A percentile compares a stretch with the other conserved stretches of the same genome.
Evolutionary conservation across 2,329 filamentous ascomycete species (phyloP).

Genomic region (Ceratocystis smalleyi): DNA sequence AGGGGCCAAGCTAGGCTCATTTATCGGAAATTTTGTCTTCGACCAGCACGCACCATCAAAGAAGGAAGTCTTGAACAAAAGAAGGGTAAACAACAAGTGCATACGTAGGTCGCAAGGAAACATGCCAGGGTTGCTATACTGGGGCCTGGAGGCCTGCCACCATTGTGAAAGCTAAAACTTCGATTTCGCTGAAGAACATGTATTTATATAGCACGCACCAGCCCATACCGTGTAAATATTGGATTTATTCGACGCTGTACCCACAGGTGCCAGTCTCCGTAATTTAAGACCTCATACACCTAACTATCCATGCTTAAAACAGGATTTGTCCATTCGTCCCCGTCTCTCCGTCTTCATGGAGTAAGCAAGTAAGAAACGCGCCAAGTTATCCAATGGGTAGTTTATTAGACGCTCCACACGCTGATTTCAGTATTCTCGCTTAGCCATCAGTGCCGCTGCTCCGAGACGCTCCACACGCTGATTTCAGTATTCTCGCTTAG

Average conservation of each 20-base stretch:
- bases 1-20: neutral
- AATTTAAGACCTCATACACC: slow-evolving; percentile 3
- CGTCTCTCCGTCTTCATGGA: neutral
- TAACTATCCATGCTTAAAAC: neutral
- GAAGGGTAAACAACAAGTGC: neutral
- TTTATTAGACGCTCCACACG: neutral
- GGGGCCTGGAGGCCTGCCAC: neutral
- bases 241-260: neutral
- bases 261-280: neutral
- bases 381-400: neutral
- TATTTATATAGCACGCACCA: neutral
- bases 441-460: slow-evolving; percentile 83
- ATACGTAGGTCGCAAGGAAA: neutral
- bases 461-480: too few species aligned
- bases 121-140: neutral
- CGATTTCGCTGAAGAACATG: neutral
- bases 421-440: slow-evolving; percentile 16
- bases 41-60: neutral
- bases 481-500: slow-evolving; percentile 27
- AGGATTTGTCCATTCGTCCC: neutral
- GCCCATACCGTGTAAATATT: neutral
- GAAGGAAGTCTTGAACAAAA: neutral
- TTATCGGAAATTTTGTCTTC: neutral
- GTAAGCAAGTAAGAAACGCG: neutral
- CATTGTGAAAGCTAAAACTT: neutral